phyloP scores from a whole-genome alignment of 2,329 filamentous ascomycete species.

The Aspergillus sp. region DNA sequence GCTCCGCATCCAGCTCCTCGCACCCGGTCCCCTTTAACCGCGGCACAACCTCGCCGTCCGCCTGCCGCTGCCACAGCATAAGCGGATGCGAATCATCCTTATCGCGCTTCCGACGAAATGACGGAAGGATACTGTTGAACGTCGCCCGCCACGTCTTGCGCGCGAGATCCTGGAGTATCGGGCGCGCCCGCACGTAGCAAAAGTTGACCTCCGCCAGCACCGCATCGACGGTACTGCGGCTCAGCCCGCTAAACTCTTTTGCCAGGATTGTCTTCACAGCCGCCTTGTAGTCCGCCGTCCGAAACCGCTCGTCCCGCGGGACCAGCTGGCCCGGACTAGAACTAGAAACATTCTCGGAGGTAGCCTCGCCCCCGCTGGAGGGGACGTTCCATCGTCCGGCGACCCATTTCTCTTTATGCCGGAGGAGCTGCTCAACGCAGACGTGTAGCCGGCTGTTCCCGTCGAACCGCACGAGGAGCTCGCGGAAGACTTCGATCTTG shows the following conservation, averaged over 20 bases:
- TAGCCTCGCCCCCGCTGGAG: conserved; percentile 20
- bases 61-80: conserved; percentile 43
- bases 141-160: conserved; percentile 51
- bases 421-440: conserved; percentile 52
- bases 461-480: conserved; percentile 52
- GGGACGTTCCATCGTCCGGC: conserved; percentile 51
- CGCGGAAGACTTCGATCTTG: conserved; percentile 53
- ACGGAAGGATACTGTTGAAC: conserved; percentile 48
- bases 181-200: conserved; percentile 49
- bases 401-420: conserved; percentile 53
- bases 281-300: conserved; percentile 48
- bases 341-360: conserved; percentile 15
- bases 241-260: conserved; percentile 50
- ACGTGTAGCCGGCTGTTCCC: conserved; percentile 52
- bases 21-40: conserved; percentile 48
- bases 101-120: conserved; percentile 46
- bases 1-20: conserved; percentile 49
- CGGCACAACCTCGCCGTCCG: conserved; percentile 38
- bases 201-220: conserved; percentile 55
- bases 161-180: conserved; percentile 48
- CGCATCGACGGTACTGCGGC: conserved; percentile 50
- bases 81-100: conserved; percentile 44
- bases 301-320: conserved; percentile 49
- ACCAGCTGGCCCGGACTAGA: conserved; percentile 27
- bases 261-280: conserved; percentile 44